Conservation (phyloP, 1,284 basidiomycete genomes). For the Sporisorium exsertum region DNA sequence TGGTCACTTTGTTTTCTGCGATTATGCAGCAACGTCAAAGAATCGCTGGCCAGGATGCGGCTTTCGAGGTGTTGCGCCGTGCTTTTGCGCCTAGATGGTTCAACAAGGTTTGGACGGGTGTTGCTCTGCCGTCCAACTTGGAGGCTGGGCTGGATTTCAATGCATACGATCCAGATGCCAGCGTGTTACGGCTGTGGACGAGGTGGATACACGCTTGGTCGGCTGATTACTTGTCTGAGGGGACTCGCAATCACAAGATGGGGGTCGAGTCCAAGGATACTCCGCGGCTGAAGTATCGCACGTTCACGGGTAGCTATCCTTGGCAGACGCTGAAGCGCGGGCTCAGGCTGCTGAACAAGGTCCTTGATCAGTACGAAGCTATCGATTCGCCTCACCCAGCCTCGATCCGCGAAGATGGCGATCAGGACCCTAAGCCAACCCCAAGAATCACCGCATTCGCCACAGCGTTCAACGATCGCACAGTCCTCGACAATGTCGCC, state of each 20-base stretch:
- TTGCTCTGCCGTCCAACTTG: slow-evolving; percentile 9
- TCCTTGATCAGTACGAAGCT: slow-evolving; percentile 21
- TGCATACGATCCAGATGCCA: slow-evolving; percentile 6
- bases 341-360: slow-evolving; percentile 15
- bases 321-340: slow-evolving; percentile 41
- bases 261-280: not conserved
- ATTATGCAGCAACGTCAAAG: slow-evolving; percentile 9
- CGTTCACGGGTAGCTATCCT: slow-evolving; percentile 17
- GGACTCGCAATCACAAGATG: not conserved
- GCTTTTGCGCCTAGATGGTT: slow-evolving; percentile 16
- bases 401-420: not conserved
- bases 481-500: slow-evolving; percentile 14
- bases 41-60: slow-evolving; percentile 8
- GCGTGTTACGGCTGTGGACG: slow-evolving; percentile 33
- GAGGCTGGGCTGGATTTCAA: not conserved
- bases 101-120: slow-evolving; percentile 15
- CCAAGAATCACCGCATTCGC: not conserved
- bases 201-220: slow-evolving; percentile 38
- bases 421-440: not conserved
- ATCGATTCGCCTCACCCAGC: not conserved
- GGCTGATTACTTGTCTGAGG: slow-evolving; percentile 5
- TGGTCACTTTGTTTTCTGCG: slow-evolving; percentile 30
- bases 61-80: slow-evolving; percentile 17
- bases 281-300: slow-evolving; percentile 4
- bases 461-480: slow-evolving; percentile 2